Base-by-base conservation (phyloP, 1,139 yeast species). In the Kluyveromyces marxianus region DNA sequence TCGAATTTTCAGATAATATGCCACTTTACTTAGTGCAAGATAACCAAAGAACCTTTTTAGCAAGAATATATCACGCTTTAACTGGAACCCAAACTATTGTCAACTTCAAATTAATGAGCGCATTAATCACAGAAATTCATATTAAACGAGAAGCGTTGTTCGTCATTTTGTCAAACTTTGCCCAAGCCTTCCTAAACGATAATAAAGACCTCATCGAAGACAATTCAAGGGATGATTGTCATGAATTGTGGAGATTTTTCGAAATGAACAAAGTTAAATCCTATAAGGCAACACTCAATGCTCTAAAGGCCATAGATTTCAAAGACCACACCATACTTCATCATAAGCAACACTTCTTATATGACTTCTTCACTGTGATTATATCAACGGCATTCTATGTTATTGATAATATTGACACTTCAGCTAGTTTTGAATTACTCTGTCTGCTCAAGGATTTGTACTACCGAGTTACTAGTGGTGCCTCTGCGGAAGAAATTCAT, bases 21-120 rank as follows among this genome's bases (percentile, higher is more conserved):
- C 64, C 54, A n/a, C 50, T 54, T 2, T 49, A 54, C 7, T 51
- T 59, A 52, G 52, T 48, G 33, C 35, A 54, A 10, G 57, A 54
- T 14, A 52, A 50, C 36, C 58, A 56, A 39, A 52, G 53, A 34
- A 56, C 55, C 41, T 57, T 52, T 39, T 28, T 58, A 21, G 51
- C 57, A 10, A 39, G 55, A 27, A 34, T 55, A 21, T 55, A 49
- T 39, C 50, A 54, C 8, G 54, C 54, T 35, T 47, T 50, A 25
- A 45, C 48, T 10, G 42, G 45, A 10, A 53, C 51, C 2, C 51
- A 52, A 30, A 55, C 61, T 2, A 54, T 53, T n/a, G 35, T 53
- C 5, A 48, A 48, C 30, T 54, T 53, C 36, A 59, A 54, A 35
- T 39, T 55, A n/a, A 53, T 58, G 3, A 57, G 60, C 35, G 48